Evolutionary conservation across 2,329 filamentous ascomycete genomes (phyloP), one percentile per base, ranked within the genome.

Genomic region (Ascochyta lentis): DNA sequence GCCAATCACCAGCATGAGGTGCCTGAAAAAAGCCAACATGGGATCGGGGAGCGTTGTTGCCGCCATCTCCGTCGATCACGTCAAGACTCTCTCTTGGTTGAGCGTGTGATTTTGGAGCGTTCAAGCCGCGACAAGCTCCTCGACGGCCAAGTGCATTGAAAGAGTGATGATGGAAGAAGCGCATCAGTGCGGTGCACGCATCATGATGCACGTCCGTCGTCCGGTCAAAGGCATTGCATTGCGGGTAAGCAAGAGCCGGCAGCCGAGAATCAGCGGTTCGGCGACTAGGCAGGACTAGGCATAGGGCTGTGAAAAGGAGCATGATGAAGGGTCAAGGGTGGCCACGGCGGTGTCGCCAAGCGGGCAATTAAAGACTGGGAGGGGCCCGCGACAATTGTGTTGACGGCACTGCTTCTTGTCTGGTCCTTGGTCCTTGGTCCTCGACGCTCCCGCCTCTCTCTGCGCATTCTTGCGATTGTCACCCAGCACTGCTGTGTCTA

Each of bases 311-410:
- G 40, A 43, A 54, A 54, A 54, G 43, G 49, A 39, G 46, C 31
- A 45, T 34, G 38, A 56, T 51, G 53, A 47, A 51, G 47, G 42
- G 26, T 38, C 37, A 46, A 56, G 53, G 47, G 49, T 42, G 35
- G 41, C 19, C 35, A 35, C 24, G 23, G 39, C 34, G 16, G 46
- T 27, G 39, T 35, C 48, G 47, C 53, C 53, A 56, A 56, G 53
- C 19, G 31, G 41, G 47, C 53, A 46, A 56, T 56, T 56, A 56
- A 56, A 56, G 53, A 48, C 47, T 50, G 42, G 42, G 46, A 50
- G 42, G 43, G 42, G 41, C 53, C 53, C 43, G 42, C 48, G 31
- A 46, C 2, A 31, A 8, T 27, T 41, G 37, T 51, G 42, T 48
- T 48, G 48, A 51, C 42, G 39, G 43, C 31, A 51, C 37, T 42